Conservation (phyloP, 176 grass and related monocot species). For the Tillandsia leiboldiana region DNA sequence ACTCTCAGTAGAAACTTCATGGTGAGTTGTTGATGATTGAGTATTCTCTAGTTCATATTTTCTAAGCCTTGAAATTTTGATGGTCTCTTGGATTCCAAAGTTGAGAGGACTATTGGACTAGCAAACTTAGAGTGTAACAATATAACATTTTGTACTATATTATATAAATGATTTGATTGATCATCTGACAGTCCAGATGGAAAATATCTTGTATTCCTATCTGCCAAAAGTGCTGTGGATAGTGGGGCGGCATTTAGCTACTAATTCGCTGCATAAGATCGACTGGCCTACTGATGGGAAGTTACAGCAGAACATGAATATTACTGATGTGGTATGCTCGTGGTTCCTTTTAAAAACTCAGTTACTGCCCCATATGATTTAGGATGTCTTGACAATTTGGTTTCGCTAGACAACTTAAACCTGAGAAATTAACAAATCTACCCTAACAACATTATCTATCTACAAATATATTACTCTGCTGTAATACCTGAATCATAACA, state of each 20-base stretch:
- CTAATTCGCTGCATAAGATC: slow-evolving; percentile 75
- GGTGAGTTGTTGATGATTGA: neutral
- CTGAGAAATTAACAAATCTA: neutral
- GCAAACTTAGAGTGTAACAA: too few species aligned
- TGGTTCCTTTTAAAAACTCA: neutral
- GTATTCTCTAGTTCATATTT: neutral
- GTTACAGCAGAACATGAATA: slow-evolving; percentile 30
- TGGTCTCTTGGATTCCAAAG: neutral
- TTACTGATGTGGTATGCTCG: slow-evolving; percentile 55
- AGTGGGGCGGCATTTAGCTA: slow-evolving; percentile 76
- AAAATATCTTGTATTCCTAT: slow-evolving; percentile 71
- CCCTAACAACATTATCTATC: too few species aligned
- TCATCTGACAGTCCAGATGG: slow-evolving; percentile 55
- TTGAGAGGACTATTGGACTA: neutral
- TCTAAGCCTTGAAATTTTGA: too few species aligned
- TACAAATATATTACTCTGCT: too few species aligned
- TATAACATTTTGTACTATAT: neutral
- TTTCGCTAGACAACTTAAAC: neutral
- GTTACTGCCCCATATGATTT: neutral
- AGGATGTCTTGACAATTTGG: neutral
- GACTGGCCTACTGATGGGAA: slow-evolving; percentile 49
- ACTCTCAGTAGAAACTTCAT: too few species aligned
- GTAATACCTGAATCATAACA: too few species aligned
- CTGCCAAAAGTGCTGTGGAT: slow-evolving; percentile 79
- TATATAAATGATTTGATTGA: slow-evolving; percentile 20